Evolutionary conservation across 2,329 filamentous ascomycete genomes (phyloP).

Genomic region (Fusarium sp.): DNA sequence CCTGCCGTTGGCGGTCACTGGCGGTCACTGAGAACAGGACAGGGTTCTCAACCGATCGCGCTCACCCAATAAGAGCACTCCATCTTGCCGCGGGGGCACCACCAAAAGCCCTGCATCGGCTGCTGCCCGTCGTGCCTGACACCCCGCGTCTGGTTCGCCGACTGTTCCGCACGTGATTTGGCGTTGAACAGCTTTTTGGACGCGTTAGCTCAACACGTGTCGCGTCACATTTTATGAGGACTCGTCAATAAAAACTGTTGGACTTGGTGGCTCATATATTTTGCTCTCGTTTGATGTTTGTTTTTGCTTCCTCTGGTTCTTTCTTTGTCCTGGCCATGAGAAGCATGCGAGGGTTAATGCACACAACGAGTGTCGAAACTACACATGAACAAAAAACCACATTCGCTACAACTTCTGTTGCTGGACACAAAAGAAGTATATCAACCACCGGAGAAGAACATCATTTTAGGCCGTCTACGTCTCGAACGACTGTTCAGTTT

Average conservation of each 20-base stretch:
- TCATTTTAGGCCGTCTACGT: conserved; percentile 2
- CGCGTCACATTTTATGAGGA: conserved; percentile 7
- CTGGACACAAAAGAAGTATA: conserved; percentile 63
- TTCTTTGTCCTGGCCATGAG: conserved; percentile 50
- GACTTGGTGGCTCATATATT: background rate
- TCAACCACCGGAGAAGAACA: conserved; percentile 41
- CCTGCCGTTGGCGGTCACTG: conserved; percentile 35
- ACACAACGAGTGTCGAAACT: conserved; percentile 65
- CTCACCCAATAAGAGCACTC: conserved; percentile 35
- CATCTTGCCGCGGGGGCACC: conserved; percentile 50
- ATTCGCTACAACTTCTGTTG: conserved; percentile 55
- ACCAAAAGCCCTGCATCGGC: conserved; percentile 48
- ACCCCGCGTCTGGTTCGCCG: conserved; percentile 52
- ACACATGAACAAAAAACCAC: conserved; percentile 55
- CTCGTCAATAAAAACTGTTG: background rate
- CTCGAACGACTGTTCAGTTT: conserved; percentile 45
- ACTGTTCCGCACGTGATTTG: conserved; percentile 34
- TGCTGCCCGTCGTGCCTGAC: conserved; percentile 43
- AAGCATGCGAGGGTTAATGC: conserved; percentile 57
- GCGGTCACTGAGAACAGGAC: conserved; percentile 43
- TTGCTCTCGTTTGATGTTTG: conserved; percentile 1
- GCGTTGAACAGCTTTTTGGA: conserved; percentile 2
- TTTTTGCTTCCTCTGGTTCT: background rate
- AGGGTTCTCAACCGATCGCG: conserved; percentile 28
- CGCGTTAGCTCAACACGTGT: conserved; percentile 30